Conservation (phyloP, 208 protist genomes). For the Trichomonas vaginalis region DNA sequence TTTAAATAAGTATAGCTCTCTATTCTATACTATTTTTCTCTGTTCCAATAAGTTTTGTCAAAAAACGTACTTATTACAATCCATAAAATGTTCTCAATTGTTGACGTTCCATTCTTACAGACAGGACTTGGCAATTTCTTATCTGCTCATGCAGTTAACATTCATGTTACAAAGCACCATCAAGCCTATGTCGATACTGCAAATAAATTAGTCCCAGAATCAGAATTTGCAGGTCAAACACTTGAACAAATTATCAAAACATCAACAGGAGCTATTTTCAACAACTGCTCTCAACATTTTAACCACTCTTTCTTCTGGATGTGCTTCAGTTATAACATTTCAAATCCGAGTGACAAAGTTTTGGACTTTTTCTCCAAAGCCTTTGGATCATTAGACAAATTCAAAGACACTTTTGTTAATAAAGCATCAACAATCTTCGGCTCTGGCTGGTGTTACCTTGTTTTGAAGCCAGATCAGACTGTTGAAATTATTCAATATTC, state of each 20-base stretch:
- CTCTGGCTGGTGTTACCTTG: neutral
- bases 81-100: neutral
- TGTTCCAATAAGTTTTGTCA: too few species aligned
- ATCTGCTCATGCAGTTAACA: neutral
- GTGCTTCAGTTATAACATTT: neutral
- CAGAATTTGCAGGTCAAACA: neutral
- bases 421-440: neutral
- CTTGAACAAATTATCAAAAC: neutral
- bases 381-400: neutral
- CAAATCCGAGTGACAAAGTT: neutral
- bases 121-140: neutral
- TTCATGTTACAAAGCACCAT: neutral
- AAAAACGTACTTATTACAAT: too few species aligned
- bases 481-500: neutral
- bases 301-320: slow-evolving; percentile 1
- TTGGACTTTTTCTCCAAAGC: neutral
- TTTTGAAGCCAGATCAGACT: neutral
- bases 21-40: too few species aligned
- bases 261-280: neutral
- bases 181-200: neutral
- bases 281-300: neutral
- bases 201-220: neutral
- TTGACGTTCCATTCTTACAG: neutral
- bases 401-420: neutral
- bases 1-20: too few species aligned